Evolutionary conservation across 352 stramenopile species (phyloP).

Genomic region (Phytopythium helicoides): DNA sequence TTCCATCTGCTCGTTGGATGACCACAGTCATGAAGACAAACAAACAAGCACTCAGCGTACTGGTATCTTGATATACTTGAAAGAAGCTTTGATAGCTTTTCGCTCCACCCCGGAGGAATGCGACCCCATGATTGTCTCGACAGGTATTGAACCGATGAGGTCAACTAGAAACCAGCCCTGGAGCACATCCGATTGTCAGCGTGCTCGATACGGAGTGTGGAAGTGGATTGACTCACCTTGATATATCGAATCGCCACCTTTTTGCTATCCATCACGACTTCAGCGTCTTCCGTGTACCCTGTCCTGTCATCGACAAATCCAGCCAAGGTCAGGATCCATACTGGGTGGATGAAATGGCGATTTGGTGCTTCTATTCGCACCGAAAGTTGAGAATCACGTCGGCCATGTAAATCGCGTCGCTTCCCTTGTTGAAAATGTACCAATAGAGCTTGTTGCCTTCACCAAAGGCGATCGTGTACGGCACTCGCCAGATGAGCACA

Average conservation of each 20-base stretch:
- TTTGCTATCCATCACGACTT: conserved; percentile 52
- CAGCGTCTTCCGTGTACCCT: conserved; percentile 51
- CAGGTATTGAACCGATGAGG: conserved; percentile 49
- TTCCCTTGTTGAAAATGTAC: conserved; percentile 48
- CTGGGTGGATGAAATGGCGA: too few species aligned
- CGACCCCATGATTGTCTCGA: conserved; percentile 38
- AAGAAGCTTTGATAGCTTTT: conserved; percentile 58
- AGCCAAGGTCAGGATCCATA: background rate
- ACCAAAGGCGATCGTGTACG: conserved; percentile 54
- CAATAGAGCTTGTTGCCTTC: conserved; percentile 39
- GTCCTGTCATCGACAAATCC: conserved; percentile 23
- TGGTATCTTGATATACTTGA: conserved; percentile 64
- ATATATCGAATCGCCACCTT: conserved; percentile 45
- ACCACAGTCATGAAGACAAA: background rate
- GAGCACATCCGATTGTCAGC: background rate
- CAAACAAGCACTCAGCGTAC: conserved; percentile 15
- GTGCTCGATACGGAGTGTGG: background rate
- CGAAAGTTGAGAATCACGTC: conserved; percentile 58
- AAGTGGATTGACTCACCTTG: conserved; percentile 19
- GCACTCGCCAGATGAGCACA: conserved; percentile 56
- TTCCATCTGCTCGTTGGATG: background rate
- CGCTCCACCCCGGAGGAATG: conserved; percentile 37
- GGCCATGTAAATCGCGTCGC: conserved; percentile 46
- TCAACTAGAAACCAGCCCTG: conserved; percentile 58
- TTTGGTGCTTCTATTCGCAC: too few species aligned